A percentile compares a stretch with the other conserved stretches of the same genome.
These are phyloP conservation scores for Lactifluus volemus DNA, from an alignment of 768 basidiomycete genomes.

Conservation along the genomic window DNA sequence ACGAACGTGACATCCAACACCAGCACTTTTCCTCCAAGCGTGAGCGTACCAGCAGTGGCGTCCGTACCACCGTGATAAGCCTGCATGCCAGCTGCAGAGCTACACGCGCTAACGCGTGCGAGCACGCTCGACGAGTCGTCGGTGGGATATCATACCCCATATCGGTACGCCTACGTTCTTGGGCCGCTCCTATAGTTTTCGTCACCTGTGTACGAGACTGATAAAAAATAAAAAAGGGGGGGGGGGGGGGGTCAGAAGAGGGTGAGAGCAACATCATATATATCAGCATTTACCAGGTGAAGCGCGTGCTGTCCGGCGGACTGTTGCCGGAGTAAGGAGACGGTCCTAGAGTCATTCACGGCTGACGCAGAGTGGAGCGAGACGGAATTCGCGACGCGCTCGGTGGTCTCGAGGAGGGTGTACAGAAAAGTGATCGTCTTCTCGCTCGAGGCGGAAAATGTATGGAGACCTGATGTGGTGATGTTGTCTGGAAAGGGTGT, in stretches of 20 bases:
- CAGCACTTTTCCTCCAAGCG: constrained; percentile 11
- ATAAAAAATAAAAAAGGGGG: no score
- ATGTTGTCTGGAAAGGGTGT: background rate
- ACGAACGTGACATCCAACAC: constrained; percentile 24
- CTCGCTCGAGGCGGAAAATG: constrained; percentile 11
- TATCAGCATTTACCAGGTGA: constrained; percentile 8
- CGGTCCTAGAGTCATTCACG: constrained; percentile 15
- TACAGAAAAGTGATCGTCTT: constrained; percentile 9
- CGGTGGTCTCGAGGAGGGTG: constrained; percentile 9
- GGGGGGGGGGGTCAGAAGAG: background rate
- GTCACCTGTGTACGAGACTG: constrained; percentile 16
- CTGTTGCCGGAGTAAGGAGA: constrained; percentile 16
- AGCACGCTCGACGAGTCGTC: background rate
- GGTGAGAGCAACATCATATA: no score
- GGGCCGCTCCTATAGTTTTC: constrained; percentile 3
- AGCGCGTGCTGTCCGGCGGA: constrained; percentile 9
- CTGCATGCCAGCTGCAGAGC: constrained; percentile 13
- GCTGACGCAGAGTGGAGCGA: constrained; percentile 8
- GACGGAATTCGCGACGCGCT: constrained; percentile 1
- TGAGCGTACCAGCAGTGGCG: background rate
- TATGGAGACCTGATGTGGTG: background rate
- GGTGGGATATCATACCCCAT: constrained; percentile 10
- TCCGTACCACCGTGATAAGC: constrained; percentile 1
- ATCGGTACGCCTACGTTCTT: background rate
- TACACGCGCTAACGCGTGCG: constrained; percentile 7